These are phyloP conservation scores for Capsella bursapastoris DNA, from an alignment of 345 rosid genomes.

Conservation along the genomic window DNA sequence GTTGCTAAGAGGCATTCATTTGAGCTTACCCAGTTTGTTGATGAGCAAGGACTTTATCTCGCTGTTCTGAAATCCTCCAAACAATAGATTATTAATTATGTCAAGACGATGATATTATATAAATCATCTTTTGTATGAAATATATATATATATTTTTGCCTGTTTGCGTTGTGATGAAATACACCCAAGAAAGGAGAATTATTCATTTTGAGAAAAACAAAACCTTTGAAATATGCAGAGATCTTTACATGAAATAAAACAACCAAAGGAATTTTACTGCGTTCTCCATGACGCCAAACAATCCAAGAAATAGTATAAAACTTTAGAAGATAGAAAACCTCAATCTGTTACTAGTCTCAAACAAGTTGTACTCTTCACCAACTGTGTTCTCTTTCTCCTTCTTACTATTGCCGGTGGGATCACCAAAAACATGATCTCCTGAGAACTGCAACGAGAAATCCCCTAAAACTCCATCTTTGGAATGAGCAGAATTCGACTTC, in stretches of 20 bases:
- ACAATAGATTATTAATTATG: constrained; percentile 16
- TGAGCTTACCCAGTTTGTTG: constrained; percentile 59
- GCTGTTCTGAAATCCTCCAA: constrained; percentile 58
- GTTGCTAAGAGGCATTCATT: constrained; percentile 61
- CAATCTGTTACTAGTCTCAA: constrained; percentile 69
- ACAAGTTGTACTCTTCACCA: constrained; percentile 84
- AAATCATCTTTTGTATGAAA: constrained; percentile 6
- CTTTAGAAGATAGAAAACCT: constrained; percentile 69
- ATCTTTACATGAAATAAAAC: constrained; percentile 35
- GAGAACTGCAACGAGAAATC: constrained; percentile 57
- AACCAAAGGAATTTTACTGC: constrained; percentile 16
- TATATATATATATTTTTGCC: not conserved
- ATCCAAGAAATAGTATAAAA: constrained; percentile 31
- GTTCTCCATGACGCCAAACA: constrained; percentile 29
- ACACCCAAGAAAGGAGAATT: constrained; percentile 13
- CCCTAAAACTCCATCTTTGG: constrained; percentile 52
- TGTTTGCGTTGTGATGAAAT: constrained; percentile 32
- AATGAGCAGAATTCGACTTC: constrained; percentile 46
- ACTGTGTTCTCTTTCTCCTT: constrained; percentile 51
- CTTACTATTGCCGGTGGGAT: constrained; percentile 48
- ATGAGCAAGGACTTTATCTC: constrained; percentile 74
- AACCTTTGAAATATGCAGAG: constrained; percentile 33
- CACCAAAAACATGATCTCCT: constrained; percentile 54
- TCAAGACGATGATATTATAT: not conserved
- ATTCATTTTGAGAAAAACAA: constrained; percentile 14